phyloP scores from a whole-genome alignment of 768 basidiomycete species.

The Dictyophora rubrovolvata region DNA sequence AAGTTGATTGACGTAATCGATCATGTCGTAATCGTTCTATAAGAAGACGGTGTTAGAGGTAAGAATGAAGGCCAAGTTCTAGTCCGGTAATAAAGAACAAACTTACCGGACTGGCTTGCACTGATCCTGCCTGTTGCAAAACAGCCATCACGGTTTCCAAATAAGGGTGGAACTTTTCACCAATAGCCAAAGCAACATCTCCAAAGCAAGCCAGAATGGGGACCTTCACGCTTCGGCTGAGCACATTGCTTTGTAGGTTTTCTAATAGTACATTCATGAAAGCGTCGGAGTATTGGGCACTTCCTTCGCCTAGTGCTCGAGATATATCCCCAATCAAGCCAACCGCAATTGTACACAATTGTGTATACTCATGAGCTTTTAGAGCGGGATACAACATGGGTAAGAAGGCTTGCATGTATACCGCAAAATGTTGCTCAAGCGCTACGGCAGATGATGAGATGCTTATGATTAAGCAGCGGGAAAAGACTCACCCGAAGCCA shows the following conservation, averaged over 20 bases:
- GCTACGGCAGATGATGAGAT: constrained; percentile 28
- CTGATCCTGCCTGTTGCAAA: constrained; percentile 78
- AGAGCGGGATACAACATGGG: constrained; percentile 84
- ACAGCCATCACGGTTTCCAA: constrained; percentile 86
- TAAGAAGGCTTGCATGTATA: constrained; percentile 79
- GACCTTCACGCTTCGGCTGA: constrained; percentile 93
- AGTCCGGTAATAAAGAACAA: neutral
- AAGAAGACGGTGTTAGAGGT: neutral
- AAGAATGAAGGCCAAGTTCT: neutral
- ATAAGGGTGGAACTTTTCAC: constrained; percentile 77
- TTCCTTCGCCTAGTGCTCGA: constrained; percentile 83
- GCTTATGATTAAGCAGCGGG: constrained; percentile 13
- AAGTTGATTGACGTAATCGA: constrained; percentile 84
- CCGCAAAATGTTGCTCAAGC: constrained; percentile 66
- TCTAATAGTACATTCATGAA: constrained; percentile 92
- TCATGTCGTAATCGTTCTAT: constrained; percentile 76
- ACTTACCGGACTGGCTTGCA: constrained; percentile 80
- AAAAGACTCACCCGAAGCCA: constrained; percentile 52
- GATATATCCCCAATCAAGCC: constrained; percentile 94
- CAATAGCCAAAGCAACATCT: constrained; percentile 90
- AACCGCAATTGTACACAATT: constrained; percentile 90
- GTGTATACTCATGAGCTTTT: constrained; percentile 87
- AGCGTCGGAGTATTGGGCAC: constrained; percentile 68
- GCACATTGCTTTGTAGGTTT: constrained; percentile 80
- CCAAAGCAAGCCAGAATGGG: constrained; percentile 94